Percentiles rank a stretch among this genome's conserved stretches.
Conservation (phyloP, 768 basidiomycete genomes). For the Gymnopilus dilepis region DNA sequence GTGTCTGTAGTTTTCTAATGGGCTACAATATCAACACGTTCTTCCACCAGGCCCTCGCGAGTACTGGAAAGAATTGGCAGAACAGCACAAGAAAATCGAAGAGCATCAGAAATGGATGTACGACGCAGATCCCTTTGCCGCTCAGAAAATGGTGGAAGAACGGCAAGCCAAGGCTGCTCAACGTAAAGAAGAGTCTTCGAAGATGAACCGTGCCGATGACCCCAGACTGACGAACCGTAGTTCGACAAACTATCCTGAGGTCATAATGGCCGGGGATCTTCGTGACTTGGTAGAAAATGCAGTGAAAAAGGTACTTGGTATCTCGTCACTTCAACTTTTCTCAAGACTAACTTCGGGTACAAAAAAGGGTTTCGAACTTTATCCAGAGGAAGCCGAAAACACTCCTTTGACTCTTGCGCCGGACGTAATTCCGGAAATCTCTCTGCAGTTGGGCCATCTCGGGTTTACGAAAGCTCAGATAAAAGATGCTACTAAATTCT, state of each 20-base stretch:
- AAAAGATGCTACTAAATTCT: slow-evolving; percentile 56
- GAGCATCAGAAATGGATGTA: slow-evolving; percentile 87
- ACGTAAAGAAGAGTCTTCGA: slow-evolving; percentile 43
- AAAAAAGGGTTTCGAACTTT: slow-evolving; percentile 54
- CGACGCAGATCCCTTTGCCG: slow-evolving; percentile 83
- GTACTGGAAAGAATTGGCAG: slow-evolving; percentile 82
- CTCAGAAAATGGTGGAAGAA: slow-evolving; percentile 67
- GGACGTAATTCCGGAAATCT: slow-evolving; percentile 48
- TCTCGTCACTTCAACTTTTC: slow-evolving; percentile 8
- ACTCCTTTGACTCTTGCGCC: slow-evolving; percentile 41
- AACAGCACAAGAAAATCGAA: slow-evolving; percentile 69
- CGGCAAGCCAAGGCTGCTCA: slow-evolving; percentile 63
- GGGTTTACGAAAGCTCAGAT: slow-evolving; percentile 69
- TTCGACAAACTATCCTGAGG: slow-evolving; percentile 66
- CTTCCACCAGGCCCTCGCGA: slow-evolving; percentile 86
- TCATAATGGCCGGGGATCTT: slow-evolving; percentile 78
- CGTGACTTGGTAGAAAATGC: slow-evolving; percentile 83
- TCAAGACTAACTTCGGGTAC: slow-evolving; percentile 8
- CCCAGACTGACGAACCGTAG: slow-evolving; percentile 35
- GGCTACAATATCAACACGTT: slow-evolving; percentile 71
- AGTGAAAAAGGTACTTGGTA: slow-evolving; percentile 66
- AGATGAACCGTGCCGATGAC: slow-evolving; percentile 18
- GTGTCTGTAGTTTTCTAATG: slow-evolving; percentile 69
- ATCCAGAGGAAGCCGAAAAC: slow-evolving; percentile 50
- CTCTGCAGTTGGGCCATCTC: slow-evolving; percentile 60